Base-by-base conservation (phyloP, 2,329 filamentous ascomycete genomes). In the Apiospora marii region DNA sequence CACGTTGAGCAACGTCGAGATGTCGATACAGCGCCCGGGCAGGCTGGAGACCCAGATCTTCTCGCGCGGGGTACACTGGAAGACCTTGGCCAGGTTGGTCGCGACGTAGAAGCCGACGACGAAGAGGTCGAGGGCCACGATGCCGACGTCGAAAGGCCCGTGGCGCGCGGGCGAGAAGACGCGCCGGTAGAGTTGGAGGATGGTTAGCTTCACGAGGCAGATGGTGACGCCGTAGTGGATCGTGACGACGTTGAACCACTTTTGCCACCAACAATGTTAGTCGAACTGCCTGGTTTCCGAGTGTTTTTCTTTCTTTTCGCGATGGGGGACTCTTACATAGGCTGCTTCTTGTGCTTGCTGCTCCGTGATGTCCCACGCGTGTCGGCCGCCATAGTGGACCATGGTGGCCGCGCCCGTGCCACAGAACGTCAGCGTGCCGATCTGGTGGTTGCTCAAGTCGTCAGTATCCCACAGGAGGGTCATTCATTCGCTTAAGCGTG, bases 181-280 rank as follows among this genome's bases (percentile, higher is more conserved):
- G 12, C 76, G 73, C n/a, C 76, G 76, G 41, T 77, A 77, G 0
- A 76, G 70, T 43, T 72, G 74, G 6, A 77, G 73, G 1, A 77
- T 73, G 1, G 76, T 44, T 24, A 77, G 67, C 70, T 77, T 77
- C 16, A 75, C 70, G 22, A 77, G 71, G 13, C 75, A 53, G 19
- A 77, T 77, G 14, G 53, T 72, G 46, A 75, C 49, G 1, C 76
- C 76, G 64, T 77, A 77, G 1, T 74, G 30, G 53, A 75, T 74
- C 1, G 75, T 67, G 30, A 73, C 71, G 2, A 74, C 51, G 27
- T 75, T 77, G 43, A 77, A 77, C 76, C 76, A 77, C 67, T 72
- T 49, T 2, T 2, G 19, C 46, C 44, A 19, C 46, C 22, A 16
- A n/a, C 12, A 24, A 49, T n/a, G 19, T 46, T 58, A 37, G 37